These are phyloP conservation scores for Diaporthe sp. DNA, from an alignment of 2,329 filamentous ascomycete genomes.

Conservation along the genomic window DNA sequence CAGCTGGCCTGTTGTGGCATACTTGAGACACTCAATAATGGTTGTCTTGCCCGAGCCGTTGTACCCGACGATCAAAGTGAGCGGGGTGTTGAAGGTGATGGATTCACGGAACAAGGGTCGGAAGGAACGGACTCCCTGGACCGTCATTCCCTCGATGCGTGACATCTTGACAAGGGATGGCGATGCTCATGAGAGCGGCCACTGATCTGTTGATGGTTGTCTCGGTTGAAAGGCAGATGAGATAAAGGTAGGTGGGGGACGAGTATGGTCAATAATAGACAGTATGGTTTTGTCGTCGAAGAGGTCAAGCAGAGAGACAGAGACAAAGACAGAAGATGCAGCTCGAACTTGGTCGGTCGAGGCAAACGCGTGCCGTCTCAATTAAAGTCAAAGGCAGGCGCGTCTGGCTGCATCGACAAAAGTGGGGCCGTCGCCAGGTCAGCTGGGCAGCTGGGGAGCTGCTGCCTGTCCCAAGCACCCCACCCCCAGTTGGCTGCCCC, in stretches of 20 bases:
- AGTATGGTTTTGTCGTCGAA: neutral
- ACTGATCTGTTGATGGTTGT: neutral
- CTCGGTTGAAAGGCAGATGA: no score
- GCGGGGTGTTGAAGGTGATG: constrained; percentile 86
- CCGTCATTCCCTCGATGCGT: constrained; percentile 90
- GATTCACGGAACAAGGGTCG: constrained; percentile 80
- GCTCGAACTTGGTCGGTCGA: neutral
- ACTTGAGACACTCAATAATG: constrained; percentile 98
- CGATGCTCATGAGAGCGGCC: constrained; percentile 36
- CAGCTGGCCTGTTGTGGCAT: constrained; percentile 93
- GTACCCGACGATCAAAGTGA: constrained; percentile 96
- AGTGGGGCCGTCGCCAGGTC: constrained; percentile 23
- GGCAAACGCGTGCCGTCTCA: constrained; percentile 24
- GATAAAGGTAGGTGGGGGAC: neutral
- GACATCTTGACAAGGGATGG: constrained; percentile 65
- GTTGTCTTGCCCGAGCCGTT: constrained; percentile 99
- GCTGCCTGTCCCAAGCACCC: neutral
- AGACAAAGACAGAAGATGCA: neutral
- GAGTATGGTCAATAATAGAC: neutral
- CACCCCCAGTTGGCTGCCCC: neutral
- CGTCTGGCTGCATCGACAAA: constrained; percentile 10
- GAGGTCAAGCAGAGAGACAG: neutral
- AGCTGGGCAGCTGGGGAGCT: constrained; percentile 4
- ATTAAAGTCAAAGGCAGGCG: constrained; percentile 28
- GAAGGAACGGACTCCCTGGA: constrained; percentile 88